Percentiles rank a stretch among this genome's conserved stretches.
Conservation (phyloP, 257 asterid species). For the Plectranthus barbatus region DNA sequence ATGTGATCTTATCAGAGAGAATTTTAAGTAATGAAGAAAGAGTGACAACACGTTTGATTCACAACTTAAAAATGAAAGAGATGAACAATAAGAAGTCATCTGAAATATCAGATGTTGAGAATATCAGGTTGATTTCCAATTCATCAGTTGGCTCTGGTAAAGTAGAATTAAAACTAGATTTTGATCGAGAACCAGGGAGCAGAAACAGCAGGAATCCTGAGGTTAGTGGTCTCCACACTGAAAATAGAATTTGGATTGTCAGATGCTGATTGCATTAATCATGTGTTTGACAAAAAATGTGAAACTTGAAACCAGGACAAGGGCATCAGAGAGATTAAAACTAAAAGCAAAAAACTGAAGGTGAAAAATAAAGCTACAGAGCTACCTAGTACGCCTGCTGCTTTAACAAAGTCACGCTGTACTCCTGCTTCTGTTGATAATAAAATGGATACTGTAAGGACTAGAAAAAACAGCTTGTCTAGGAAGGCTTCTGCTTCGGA, state of each 20-base stretch:
- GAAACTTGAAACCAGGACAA: constrained; percentile 16
- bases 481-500: constrained; percentile 11
- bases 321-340: constrained; percentile 6
- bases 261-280: constrained; percentile 4
- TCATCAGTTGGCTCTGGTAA: constrained; percentile 4
- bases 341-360: constrained; percentile 13
- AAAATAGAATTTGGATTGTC: constrained; percentile 2
- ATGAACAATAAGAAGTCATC: neutral
- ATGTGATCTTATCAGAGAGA: constrained; percentile 3
- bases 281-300: constrained; percentile 1
- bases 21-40: constrained; percentile 2
- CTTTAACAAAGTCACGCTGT: neutral
- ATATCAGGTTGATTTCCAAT: neutral
- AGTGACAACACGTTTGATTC: neutral
- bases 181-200: constrained; percentile 8
- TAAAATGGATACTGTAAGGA: constrained; percentile 18
- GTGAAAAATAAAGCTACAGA: neutral
- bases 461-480: constrained; percentile 6
- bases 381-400: constrained; percentile 8
- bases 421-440: constrained; percentile 10
- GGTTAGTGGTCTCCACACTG: constrained; percentile 6
- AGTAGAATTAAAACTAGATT: neutral
- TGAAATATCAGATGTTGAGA: constrained; percentile 6
- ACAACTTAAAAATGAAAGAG: constrained; percentile 4
- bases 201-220: neutral